These are phyloP conservation scores for Xylaria palmicola DNA, from an alignment of 495 filamentous ascomycete species.

Conservation along the genomic window DNA sequence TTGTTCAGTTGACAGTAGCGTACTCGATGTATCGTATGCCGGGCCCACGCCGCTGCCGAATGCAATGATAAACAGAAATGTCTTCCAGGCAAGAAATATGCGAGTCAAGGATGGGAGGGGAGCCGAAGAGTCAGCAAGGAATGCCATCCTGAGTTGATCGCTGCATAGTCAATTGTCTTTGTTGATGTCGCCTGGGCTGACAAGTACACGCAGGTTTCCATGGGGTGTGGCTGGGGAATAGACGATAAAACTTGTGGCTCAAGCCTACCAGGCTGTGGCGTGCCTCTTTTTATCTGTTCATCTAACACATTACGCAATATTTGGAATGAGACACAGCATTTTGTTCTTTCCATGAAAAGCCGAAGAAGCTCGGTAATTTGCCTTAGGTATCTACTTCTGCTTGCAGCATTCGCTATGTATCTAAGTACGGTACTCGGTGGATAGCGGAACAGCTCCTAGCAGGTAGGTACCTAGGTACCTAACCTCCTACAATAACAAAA, in stretches of 20 bases:
- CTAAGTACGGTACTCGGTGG: background rate
- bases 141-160: constrained; percentile 16
- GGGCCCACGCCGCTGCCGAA: constrained; percentile 61
- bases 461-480: too few species aligned
- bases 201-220: background rate
- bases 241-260: background rate
- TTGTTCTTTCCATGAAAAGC: background rate
- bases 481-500: too few species aligned
- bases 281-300: too few species aligned
- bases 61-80: constrained; percentile 64
- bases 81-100: constrained; percentile 67
- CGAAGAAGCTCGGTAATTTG: background rate
- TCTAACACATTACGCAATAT: too few species aligned
- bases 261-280: too few species aligned
- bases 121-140: constrained; percentile 9
- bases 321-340: too few species aligned
- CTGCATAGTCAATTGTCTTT: background rate
- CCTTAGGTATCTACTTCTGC: too few species aligned
- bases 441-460: background rate
- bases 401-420: background rate
- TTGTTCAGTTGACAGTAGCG: constrained; percentile 48
- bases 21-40: constrained; percentile 88
- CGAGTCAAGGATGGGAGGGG: constrained; percentile 34
- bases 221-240: background rate
- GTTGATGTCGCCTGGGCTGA: too few species aligned